These are phyloP conservation scores for Heliosperma pusillum DNA, from an alignment of 148 eudicot genomes.

Conservation along the genomic window DNA sequence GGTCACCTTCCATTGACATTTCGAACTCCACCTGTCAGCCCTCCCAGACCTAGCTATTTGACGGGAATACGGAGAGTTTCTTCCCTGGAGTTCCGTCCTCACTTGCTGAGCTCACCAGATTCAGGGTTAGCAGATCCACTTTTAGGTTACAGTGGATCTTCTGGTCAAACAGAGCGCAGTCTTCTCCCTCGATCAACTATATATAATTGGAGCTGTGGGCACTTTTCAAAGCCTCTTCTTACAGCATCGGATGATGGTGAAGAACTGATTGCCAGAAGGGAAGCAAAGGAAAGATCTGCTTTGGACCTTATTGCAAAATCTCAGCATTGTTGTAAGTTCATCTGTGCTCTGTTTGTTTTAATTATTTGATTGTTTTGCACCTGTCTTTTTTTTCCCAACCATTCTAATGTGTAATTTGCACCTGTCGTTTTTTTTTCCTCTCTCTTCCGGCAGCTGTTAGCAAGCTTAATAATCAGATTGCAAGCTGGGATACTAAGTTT, in stretches of 20 bases:
- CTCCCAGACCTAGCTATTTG: conserved; percentile 76
- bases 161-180: conserved; percentile 66
- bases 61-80: conserved; percentile 87
- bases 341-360: not conserved
- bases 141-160: conserved; percentile 56
- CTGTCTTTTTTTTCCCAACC: not conserved
- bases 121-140: conserved; percentile 87
- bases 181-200: conserved; percentile 90
- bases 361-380: not conserved
- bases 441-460: conserved; percentile 51
- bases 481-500: conserved; percentile 91
- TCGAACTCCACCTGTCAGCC: conserved; percentile 97
- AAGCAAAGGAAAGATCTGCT: conserved; percentile 68
- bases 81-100: conserved; percentile 86
- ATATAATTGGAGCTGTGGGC: conserved; percentile 94
- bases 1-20: conserved; percentile 76
- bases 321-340: conserved; percentile 74
- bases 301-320: conserved; percentile 74
- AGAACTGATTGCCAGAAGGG: conserved; percentile 64
- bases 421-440: conserved; percentile 1
- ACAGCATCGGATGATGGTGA: conserved; percentile 75
- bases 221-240: conserved; percentile 91
- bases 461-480: conserved; percentile 75
- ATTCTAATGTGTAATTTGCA: conserved; percentile 5
- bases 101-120: conserved; percentile 69